Evolutionary conservation across 345 rosid genomes (phyloP), one percentile per base, ranked within the genome.

Genomic region (Capsella bursapastoris): DNA sequence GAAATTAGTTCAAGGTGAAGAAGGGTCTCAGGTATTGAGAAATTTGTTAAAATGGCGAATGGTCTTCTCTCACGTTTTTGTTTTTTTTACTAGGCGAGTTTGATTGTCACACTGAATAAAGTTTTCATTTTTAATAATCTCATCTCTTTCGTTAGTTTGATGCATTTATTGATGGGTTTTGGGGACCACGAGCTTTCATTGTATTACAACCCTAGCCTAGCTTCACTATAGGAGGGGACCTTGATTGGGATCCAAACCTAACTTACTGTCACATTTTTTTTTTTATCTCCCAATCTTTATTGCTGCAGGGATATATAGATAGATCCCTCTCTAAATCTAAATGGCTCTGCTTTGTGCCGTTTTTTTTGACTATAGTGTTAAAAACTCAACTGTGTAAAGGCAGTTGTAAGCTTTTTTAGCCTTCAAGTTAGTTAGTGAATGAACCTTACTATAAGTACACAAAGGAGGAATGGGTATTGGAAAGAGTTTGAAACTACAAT

Each of bases 171-270:
- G 6, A 63, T 63, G 32, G 69, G 29, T 32, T 52, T 55, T 2
- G 53, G 79, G 80, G 71, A 76, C 75, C 70, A 62, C 34, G 63
- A 1, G 73, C 38, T 51, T 57, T 66, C 43, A 57, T 35, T 48
- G 12, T 28, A n/a, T 41, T 52, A 63, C 70, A 45, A 34, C 8
- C 37, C 37, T 34, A 34, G 37, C 37, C 37, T 34, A 34, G 37
- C 63, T 64, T 15, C 12, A 13, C 43, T 11, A 11, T 4, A 41
- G 53, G 12, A 22, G 25, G 79, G 74, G 70, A 53, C 75, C 74
- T 8, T 63, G 71, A 70, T 76, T 70, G 52, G 66, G 75, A 76
- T 70, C 53, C 66, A 57, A 57, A 76, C 80, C 80, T 76, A 76
- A 70, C 75, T 55, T 37, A 31, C 61, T 73, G 71, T 73, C 71